Percentiles rank a stretch among this genome's conserved stretches.
phyloP scores from a whole-genome alignment of 768 basidiomycete genomes.

The Mrakia gelida region DNA sequence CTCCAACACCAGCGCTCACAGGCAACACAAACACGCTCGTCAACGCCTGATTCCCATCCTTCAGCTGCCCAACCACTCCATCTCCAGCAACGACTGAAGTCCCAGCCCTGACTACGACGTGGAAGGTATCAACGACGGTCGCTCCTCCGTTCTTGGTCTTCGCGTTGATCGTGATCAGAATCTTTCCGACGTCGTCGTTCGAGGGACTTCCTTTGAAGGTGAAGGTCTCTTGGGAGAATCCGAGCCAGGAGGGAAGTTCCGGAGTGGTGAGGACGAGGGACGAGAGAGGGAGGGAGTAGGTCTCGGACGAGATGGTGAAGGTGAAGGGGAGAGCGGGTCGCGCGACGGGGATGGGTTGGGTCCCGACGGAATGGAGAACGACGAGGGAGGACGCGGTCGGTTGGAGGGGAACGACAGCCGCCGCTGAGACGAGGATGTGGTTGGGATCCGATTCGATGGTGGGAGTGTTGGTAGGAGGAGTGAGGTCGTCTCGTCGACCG shows the following conservation, averaged over 20 bases:
- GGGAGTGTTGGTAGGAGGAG: neutral
- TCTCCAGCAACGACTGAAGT: constrained; percentile 11
- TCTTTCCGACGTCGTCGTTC: neutral
- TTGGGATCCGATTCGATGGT: neutral
- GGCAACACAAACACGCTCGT: constrained; percentile 24
- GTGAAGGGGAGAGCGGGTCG: neutral
- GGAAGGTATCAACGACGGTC: neutral
- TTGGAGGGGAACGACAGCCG: neutral
- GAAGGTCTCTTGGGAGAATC: neutral
- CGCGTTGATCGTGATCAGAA: neutral
- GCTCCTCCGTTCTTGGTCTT: neutral
- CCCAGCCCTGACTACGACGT: neutral
- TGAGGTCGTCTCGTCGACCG: neutral
- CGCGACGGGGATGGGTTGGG: constrained; percentile 13
- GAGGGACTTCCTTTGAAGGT: neutral
- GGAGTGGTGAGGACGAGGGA: neutral
- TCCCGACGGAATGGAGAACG: neutral
- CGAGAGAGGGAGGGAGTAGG: neutral
- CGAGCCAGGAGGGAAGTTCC: neutral
- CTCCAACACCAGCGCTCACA: neutral
- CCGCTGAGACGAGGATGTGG: neutral
- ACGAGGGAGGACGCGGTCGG: neutral
- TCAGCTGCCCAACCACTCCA: constrained; percentile 16
- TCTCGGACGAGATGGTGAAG: neutral
- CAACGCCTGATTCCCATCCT: constrained; percentile 11